Base-by-base conservation (phyloP, 345 rosid genomes). In the Barbarea vulgaris region DNA sequence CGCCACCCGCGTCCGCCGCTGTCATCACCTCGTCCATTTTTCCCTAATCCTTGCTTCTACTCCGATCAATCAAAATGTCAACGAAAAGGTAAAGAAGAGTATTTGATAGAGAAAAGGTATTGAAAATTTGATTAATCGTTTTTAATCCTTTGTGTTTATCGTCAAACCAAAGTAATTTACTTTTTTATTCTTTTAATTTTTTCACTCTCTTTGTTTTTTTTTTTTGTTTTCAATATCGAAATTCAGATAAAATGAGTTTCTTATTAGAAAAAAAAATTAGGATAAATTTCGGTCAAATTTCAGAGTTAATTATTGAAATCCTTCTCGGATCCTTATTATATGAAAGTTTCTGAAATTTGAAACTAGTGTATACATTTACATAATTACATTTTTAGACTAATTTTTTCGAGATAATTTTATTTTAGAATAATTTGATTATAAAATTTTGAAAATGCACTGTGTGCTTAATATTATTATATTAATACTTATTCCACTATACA, bases 21-120 rank as follows among this genome's bases (percentile, higher is more conserved):
- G 84, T 79, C 80, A 87, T 81, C 64, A 81, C 91, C 89, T 85
- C 93, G 71, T 86, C 86, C 93, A 83, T 87, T 73, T 87, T 73
- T 79, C 3, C 5, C 50, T 28, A 25, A 31, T 31, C 34, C 34
- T 31, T 31, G 34, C 6, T 31, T 31, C 34, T 28, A 28, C 59
- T 77, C 27, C 53, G 60, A 55, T 69, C 34, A 33, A 24, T 54
- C 64, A 3, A 27, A 74, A 21, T 36, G 42, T 74, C 73, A 36
- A 64, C 57, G 48, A 9, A 54, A 22, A 53, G 19, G 55, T 39
- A 4, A 15, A 72, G 63, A 54, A 31, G 8, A 28, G 30, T n/a
- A 28, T 28, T 59, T 22, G 30, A 42, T 14, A 6, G 22, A 39
- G 36, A 41, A 41, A 41, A 42, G 15, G 9, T 42, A 17, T 39